phyloP scores from a whole-genome alignment of 1,284 basidiomycete genomes.

The Moesziomyces sp. region DNA sequence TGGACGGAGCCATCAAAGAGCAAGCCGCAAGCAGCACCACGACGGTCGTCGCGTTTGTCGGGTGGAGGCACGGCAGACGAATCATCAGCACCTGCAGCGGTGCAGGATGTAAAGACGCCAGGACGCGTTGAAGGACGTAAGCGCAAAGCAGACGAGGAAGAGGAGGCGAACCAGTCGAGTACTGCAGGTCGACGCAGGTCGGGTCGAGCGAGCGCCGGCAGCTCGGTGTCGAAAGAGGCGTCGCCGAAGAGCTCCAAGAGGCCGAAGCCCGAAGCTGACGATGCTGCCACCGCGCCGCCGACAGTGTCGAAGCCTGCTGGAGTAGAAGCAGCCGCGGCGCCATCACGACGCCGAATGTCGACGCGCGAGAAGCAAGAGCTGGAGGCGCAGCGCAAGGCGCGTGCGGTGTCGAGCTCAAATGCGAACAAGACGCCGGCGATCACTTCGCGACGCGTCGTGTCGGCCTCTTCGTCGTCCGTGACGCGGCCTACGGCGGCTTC shows the following conservation, averaged over 20 bases:
- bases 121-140: slow-evolving; percentile 14
- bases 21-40: slow-evolving; percentile 1
- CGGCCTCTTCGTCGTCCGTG: slow-evolving; percentile 24
- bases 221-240: background rate
- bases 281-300: background rate
- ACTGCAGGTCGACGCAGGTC: slow-evolving; percentile 10
- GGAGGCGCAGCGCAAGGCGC: slow-evolving; percentile 15
- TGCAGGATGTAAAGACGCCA: background rate
- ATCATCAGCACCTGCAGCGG: background rate
- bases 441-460: slow-evolving; percentile 22
- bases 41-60: slow-evolving; percentile 33
- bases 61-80: slow-evolving; percentile 7
- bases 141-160: slow-evolving; percentile 10
- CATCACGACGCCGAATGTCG: slow-evolving; percentile 31
- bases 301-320: background rate
- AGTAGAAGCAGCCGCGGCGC: slow-evolving; percentile 2
- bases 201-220: slow-evolving; percentile 15
- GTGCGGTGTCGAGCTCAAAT: slow-evolving; percentile 1
- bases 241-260: too few species aligned
- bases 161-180: background rate
- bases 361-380: slow-evolving; percentile 37
- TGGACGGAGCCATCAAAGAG: background rate
- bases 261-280: too few species aligned
- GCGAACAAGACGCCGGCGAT: slow-evolving; percentile 22
- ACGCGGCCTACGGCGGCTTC: slow-evolving; percentile 33